Conservation (phyloP, 1,284 basidiomycete genomes). For the Coniophora puteana region DNA sequence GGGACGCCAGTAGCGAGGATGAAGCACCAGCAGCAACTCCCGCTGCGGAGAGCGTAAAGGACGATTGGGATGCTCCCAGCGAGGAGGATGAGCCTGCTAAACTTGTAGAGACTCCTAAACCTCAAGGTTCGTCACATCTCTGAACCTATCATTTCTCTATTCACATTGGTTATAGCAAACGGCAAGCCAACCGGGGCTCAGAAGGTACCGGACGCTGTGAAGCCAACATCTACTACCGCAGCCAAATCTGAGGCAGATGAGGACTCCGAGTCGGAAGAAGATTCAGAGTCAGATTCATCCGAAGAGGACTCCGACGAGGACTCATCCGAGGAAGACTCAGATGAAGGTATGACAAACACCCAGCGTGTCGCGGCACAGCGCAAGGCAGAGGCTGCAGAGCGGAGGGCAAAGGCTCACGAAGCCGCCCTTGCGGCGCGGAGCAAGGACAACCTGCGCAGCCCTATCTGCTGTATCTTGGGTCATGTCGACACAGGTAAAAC, state of each 20-base stretch:
- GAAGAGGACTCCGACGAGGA: constrained; percentile 42
- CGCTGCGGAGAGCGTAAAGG: constrained; percentile 50
- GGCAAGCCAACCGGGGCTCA: constrained; percentile 4
- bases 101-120: not conserved
- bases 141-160: not conserved
- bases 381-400: constrained; percentile 83
- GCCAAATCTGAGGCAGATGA: constrained; percentile 26
- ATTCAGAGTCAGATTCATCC: constrained; percentile 40
- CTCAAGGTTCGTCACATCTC: constrained; percentile 9
- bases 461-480: constrained; percentile 99
- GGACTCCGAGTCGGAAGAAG: constrained; percentile 41
- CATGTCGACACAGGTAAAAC: constrained; percentile 99
- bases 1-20: constrained; percentile 76
- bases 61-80: constrained; percentile 86
- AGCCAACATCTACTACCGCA: constrained; percentile 3
- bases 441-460: constrained; percentile 91
- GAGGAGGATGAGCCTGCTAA: constrained; percentile 48
- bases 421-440: constrained; percentile 84
- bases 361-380: constrained; percentile 71
- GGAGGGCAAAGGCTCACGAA: constrained; percentile 80
- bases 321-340: constrained; percentile 39
- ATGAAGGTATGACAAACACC: constrained; percentile 61
- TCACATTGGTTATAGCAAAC: constrained; percentile 6
- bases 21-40: constrained; percentile 32
- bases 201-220: constrained; percentile 2